Base-by-base conservation (phyloP, 73 alveolate species). In the Paramecium octaurelia region DNA sequence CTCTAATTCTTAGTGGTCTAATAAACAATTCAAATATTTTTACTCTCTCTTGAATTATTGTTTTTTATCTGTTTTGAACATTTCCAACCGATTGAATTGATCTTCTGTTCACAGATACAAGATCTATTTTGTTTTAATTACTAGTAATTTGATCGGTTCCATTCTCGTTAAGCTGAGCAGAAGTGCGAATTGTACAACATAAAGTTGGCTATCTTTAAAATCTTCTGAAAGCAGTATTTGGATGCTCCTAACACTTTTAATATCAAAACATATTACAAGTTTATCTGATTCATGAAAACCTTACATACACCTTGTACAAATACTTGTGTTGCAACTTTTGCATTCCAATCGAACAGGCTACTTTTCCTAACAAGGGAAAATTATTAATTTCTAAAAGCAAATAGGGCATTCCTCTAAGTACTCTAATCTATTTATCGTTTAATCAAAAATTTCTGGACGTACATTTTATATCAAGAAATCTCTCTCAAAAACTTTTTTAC, bases 21-120 rank as follows among this genome's bases (percentile, higher is more conserved):
- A 6, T 20, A 18, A 18, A 54, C 0, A n/a, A 9, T 18, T 18
- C 3, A 18, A 31, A 54, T 1, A 2, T 2, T 54, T 34, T 54
- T 2, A 5, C 1, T 54, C 21, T 54, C 21, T 54, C 69, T 54
- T 16, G 5, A 18, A 34, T 54, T 34, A 18, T 18, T n/a, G 0
- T 18, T n/a, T 18, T 14, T 54, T 54, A 4, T 16, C 69, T 35
- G 18, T 3, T 6, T 16, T 1, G 1, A 16, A 0, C 88, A 69
- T 88, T 88, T 6, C 96, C 96, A 88, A 88, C 95, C 10, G 20
- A 87, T 4, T 88, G 6, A 12, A 86, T 90, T 40, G 96, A 92
- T 1, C 73, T 48, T 88, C 96, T 93, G 20, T 60, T 70, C 1
- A 59, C 71, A 89, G 92, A 89, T 12, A 94, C 88, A 92, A 88